Conservation (phyloP, 108 stramenopile genomes). For the Bacterosira constricta region DNA sequence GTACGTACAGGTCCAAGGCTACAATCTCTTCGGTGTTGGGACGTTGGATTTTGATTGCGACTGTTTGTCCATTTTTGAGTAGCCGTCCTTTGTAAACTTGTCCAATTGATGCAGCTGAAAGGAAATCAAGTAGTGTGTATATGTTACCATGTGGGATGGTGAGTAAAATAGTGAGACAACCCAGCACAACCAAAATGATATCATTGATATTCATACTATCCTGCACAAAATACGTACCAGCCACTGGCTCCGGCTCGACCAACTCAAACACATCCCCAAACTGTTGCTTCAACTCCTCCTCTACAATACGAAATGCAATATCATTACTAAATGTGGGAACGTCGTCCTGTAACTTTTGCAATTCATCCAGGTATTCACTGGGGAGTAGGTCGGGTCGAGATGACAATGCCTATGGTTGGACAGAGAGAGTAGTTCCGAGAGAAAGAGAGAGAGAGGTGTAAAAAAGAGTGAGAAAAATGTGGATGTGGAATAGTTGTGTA, state of each 20-base stretch:
- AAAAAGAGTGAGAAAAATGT: too few species aligned
- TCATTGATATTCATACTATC: too few species aligned
- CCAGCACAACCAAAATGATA: too few species aligned
- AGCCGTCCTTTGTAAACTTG: conserved; percentile 95
- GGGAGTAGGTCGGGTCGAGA: conserved; percentile 93
- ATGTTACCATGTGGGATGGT: too few species aligned
- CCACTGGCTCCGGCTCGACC: conserved; percentile 84
- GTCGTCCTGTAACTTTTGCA: conserved; percentile 96
- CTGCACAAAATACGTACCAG: conserved; percentile 47
- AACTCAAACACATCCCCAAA: conserved; percentile 91
- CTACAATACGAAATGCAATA: conserved; percentile 83
- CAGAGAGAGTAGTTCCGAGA: too few species aligned
- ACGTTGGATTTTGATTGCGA: conserved; percentile 95
- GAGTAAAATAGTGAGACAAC: too few species aligned
- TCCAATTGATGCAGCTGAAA: conserved; percentile 65
- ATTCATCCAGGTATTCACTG: conserved; percentile 90
- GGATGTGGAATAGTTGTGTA: too few species aligned
- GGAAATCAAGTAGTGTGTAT: too few species aligned
- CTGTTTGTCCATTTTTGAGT: conserved; percentile 81
- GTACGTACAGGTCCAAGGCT: conserved; percentile 91
- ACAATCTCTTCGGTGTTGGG: conserved; percentile 94
- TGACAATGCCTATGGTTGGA: conserved; percentile 91
- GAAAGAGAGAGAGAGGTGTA: too few species aligned
- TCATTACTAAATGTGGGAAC: conserved; percentile 89
- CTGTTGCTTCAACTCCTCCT: conserved; percentile 77